phyloP scores from a whole-genome alignment of 805 yeast species.

The Saccharomycopsis schoenii region DNA sequence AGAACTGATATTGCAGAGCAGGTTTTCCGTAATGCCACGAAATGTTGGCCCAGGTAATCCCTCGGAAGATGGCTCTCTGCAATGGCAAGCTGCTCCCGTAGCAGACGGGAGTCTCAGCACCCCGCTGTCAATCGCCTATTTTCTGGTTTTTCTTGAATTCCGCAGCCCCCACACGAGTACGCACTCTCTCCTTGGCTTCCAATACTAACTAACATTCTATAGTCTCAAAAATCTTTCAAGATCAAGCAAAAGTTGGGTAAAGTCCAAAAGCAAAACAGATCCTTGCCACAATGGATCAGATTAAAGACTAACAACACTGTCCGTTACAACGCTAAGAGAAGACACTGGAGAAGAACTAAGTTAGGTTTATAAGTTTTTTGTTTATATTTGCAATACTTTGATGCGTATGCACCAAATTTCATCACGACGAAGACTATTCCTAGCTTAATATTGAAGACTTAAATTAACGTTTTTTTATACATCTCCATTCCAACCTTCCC shows the following conservation, averaged over 20 bases:
- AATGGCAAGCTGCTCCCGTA: no score
- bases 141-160: no score
- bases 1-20: no score
- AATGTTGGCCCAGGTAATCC: no score
- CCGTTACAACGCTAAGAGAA: slow-evolving; percentile 99
- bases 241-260: slow-evolving; percentile 98
- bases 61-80: no score
- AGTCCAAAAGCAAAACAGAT: slow-evolving; percentile 98
- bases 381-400: slow-evolving; percentile 6
- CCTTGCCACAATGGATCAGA: slow-evolving; percentile 99
- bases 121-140: no score
- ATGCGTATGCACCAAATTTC: slow-evolving; percentile 14
- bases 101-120: no score
- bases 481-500: not conserved
- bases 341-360: slow-evolving; percentile 99
- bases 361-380: slow-evolving; percentile 63
- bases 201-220: slow-evolving; percentile 19
- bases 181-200: not conserved
- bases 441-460: not conserved
- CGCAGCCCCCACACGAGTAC: no score
- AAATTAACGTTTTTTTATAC: not conserved
- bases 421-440: not conserved
- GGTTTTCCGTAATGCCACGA: no score
- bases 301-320: slow-evolving; percentile 95
- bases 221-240: slow-evolving; percentile 93